Evolutionary conservation across 1,284 basidiomycete species (phyloP).

Genomic region (Amylostereum chailletii): DNA sequence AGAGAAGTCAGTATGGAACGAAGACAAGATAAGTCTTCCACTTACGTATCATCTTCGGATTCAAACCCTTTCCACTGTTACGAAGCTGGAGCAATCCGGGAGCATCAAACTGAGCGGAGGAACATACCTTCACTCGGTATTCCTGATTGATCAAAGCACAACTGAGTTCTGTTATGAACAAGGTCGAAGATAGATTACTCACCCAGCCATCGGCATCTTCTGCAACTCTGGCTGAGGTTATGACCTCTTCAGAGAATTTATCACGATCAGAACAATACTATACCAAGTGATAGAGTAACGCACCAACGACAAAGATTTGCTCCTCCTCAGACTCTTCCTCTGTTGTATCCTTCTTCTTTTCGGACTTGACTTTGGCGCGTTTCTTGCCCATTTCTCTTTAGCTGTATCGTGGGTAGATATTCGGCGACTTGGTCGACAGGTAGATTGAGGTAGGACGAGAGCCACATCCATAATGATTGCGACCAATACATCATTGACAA

Average conservation of each 20-base stretch:
- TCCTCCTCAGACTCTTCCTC: conserved; percentile 17
- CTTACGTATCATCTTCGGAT: conserved; percentile 38
- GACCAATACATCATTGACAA: no score
- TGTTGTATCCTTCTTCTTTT: conserved; percentile 4
- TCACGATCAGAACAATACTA: not conserved
- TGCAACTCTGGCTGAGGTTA: conserved; percentile 37
- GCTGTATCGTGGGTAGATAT: not conserved
- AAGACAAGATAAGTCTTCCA: not conserved
- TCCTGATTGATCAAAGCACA: conserved; percentile 28
- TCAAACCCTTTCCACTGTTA: conserved; percentile 23
- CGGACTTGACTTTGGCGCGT: not conserved
- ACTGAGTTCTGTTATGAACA: not conserved
- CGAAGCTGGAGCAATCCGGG: not conserved
- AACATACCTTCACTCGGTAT: conserved; percentile 48
- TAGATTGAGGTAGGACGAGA: no score
- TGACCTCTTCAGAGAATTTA: conserved; percentile 35
- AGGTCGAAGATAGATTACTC: conserved; percentile 18
- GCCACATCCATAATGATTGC: not conserved
- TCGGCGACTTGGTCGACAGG: not conserved
- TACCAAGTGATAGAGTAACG: conserved; percentile 21
- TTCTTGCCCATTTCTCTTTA: not conserved
- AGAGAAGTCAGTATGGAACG: conserved; percentile 1
- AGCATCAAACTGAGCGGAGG: not conserved
- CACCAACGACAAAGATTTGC: conserved; percentile 45
- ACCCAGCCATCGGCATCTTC: conserved; percentile 31